Evolutionary conservation across 441 rosid species (phyloP).

Genomic region (Euphorbia schlechtendalii): DNA sequence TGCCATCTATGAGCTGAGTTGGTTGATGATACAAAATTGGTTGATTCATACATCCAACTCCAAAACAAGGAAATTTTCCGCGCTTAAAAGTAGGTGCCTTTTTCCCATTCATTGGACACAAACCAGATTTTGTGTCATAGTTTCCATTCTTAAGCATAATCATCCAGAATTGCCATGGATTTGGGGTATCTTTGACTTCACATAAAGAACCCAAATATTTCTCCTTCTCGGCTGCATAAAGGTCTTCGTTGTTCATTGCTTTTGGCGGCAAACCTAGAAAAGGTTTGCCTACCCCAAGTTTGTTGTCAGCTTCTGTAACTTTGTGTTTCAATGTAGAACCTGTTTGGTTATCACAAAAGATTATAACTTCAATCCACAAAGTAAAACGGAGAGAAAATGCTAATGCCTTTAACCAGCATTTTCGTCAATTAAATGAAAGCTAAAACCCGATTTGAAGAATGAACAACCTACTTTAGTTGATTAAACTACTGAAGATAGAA

Average conservation of each 20-base stretch:
- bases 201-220: constrained; percentile 63
- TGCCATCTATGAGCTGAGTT: constrained; percentile 38
- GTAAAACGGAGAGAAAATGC: no score
- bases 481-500: no score
- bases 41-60: constrained; percentile 77
- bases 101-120: constrained; percentile 61
- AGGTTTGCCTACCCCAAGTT: constrained; percentile 45
- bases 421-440: not conserved
- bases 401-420: no score
- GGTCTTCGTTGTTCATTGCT: constrained; percentile 29
- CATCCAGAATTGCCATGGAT: constrained; percentile 94
- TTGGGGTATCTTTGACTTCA: constrained; percentile 53
- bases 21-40: constrained; percentile 59
- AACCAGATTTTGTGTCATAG: constrained; percentile 51
- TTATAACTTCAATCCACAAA: no score
- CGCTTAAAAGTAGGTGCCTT: constrained; percentile 47
- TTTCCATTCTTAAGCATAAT: constrained; percentile 85
- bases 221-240: constrained; percentile 65
- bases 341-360: constrained; percentile 14
- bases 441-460: constrained; percentile 3
- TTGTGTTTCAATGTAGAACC: constrained; percentile 36
- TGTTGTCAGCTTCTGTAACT: constrained; percentile 66
- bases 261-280: constrained; percentile 20
- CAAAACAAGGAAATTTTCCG: constrained; percentile 70
- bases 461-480: no score